These are phyloP conservation scores for Parmales sp. DNA, from an alignment of 108 stramenopile species.

Conservation along the genomic window DNA sequence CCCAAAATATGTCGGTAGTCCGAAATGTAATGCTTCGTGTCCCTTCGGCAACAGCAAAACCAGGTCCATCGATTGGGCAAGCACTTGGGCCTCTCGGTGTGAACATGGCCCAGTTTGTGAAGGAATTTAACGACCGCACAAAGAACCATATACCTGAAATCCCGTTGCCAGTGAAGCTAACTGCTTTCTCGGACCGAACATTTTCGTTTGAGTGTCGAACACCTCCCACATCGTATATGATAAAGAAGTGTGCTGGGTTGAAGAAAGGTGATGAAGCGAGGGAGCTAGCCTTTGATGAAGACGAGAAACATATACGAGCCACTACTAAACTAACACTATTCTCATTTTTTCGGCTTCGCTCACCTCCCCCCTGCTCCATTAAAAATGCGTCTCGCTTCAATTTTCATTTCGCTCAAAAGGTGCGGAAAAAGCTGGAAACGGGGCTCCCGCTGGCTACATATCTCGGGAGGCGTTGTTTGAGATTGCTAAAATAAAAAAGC, in stretches of 20 bases:
- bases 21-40: not conserved
- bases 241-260: conserved; percentile 62
- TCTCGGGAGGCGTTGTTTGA: conserved; percentile 80
- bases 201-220: conserved; percentile 67
- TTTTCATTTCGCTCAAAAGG: conserved; percentile 22
- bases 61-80: conserved; percentile 85
- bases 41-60: conserved; percentile 29
- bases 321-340: no score
- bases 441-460: conserved; percentile 48
- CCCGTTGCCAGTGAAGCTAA: conserved; percentile 55
- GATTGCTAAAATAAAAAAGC: conserved; percentile 78
- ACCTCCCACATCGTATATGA: conserved; percentile 71
- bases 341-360: not conserved
- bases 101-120: conserved; percentile 93
- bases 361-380: no score
- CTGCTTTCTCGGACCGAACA: conserved; percentile 64
- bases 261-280: conserved; percentile 42
- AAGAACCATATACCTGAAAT: conserved; percentile 51
- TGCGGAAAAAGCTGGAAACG: conserved; percentile 34
- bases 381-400: no score
- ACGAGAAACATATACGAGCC: no score
- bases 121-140: conserved; percentile 80
- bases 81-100: conserved; percentile 87
- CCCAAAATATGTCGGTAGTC: conserved; percentile 1
- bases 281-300: no score